Conservation (phyloP, 2,329 filamentous ascomycete genomes). For the Coleophoma crateriformis region DNA sequence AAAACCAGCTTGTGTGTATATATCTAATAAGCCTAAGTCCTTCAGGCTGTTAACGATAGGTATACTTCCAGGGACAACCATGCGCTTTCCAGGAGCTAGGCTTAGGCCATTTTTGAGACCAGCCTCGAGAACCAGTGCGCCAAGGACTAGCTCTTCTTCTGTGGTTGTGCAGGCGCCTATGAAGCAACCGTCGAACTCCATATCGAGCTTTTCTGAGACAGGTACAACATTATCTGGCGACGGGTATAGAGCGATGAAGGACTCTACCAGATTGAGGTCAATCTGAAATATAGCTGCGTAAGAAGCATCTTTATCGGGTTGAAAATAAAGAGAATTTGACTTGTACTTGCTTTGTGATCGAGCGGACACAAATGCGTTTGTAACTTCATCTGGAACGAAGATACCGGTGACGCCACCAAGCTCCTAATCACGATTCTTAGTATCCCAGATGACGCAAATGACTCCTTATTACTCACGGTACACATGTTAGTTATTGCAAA, state of each 20-base stretch:
- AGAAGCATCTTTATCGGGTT: conserved; percentile 30
- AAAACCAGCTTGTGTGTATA: conserved; percentile 36
- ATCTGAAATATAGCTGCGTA: conserved; percentile 32
- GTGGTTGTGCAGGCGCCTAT: conserved; percentile 42
- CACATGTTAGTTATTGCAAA: conserved; percentile 44
- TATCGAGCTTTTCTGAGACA: conserved; percentile 26
- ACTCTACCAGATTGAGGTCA: conserved; percentile 31
- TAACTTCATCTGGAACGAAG: conserved; percentile 33
- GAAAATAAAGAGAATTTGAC: conserved; percentile 30
- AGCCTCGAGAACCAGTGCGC: conserved; percentile 32
- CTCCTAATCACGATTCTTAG: conserved; percentile 20
- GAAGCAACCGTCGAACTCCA: conserved; percentile 35
- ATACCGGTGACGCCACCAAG: conserved; percentile 38
- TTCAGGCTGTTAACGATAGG: conserved; percentile 32
- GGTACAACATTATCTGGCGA: conserved; percentile 38
- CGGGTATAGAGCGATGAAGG: conserved; percentile 34
- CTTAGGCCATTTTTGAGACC: conserved; percentile 28
- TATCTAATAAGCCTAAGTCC: conserved; percentile 26
- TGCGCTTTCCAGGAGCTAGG: conserved; percentile 29
- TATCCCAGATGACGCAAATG: not conserved
- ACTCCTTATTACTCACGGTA: conserved; percentile 18
- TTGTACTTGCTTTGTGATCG: conserved; percentile 29
- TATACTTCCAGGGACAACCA: conserved; percentile 34
- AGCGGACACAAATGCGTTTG: conserved; percentile 27
- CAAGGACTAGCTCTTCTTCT: conserved; percentile 38